These are phyloP conservation scores for Geotrichum histeridarum DNA, from an alignment of 1,139 yeast species.

Conservation along the genomic window DNA sequence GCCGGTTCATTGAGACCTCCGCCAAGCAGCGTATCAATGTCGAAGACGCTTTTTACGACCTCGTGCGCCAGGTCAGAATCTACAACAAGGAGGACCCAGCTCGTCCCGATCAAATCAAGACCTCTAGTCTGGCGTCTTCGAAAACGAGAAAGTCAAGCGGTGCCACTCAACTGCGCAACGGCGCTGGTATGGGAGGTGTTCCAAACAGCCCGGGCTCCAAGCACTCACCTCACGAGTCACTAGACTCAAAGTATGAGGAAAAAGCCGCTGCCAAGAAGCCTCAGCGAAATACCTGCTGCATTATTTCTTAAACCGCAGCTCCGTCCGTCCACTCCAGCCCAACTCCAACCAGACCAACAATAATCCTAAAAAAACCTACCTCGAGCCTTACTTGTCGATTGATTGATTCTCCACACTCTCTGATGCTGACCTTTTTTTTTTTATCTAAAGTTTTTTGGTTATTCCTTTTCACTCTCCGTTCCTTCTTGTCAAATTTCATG, in stretches of 20 bases:
- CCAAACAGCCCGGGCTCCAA: not conserved
- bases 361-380: no score
- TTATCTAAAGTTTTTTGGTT: no score
- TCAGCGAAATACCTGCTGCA: not conserved
- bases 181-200: not conserved
- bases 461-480: no score
- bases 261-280: not conserved
- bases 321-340: no score
- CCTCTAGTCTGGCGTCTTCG: not conserved
- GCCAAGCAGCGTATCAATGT: conserved; percentile 93
- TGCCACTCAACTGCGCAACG: not conserved
- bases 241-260: not conserved
- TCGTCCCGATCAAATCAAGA: not conserved
- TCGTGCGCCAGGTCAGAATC: conserved; percentile 60
- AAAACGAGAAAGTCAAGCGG: not conserved
- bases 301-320: not conserved
- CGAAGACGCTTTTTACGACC: conserved; percentile 80
- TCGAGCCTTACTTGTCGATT: no score
- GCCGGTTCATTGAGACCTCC: conserved; percentile 85
- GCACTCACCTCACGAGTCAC: not conserved
- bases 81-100: conserved; percentile 32
- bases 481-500: no score
- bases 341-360: no score
- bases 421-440: no score
- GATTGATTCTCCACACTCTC: no score